These are phyloP conservation scores for Dendrobium officinale DNA, from an alignment of 106 monocot species.

Conservation along the genomic window DNA sequence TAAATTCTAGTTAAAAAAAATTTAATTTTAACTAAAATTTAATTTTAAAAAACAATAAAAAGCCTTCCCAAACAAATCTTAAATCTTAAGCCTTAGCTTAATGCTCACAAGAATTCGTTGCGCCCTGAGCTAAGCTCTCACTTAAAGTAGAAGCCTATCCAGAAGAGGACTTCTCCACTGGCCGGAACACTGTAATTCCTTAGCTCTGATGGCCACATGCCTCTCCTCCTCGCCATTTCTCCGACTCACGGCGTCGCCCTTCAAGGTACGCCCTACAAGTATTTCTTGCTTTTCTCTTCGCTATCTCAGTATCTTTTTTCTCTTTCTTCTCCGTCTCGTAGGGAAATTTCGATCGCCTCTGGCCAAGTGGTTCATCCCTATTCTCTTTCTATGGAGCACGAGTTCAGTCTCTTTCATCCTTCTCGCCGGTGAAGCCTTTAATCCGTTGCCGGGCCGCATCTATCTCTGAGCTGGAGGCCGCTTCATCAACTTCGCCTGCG, in stretches of 20 bases:
- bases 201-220: neutral
- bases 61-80: too few relatives aligned
- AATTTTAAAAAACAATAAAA: too few relatives aligned
- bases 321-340: neutral
- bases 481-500: neutral
- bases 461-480: neutral
- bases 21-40: too few relatives aligned
- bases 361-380: neutral
- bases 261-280: neutral
- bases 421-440: neutral
- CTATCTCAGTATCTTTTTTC: neutral
- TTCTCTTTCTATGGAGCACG: neutral
- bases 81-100: too few relatives aligned
- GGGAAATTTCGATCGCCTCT: conserved; percentile 4
- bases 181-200: neutral
- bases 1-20: too few relatives aligned
- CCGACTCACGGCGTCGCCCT: neutral
- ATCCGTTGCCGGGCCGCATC: neutral
- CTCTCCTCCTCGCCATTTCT: neutral
- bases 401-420: neutral
- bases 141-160: neutral
- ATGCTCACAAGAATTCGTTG: too few relatives aligned
- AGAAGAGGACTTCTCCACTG: neutral
- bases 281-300: neutral
- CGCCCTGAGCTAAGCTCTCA: too few relatives aligned